A percentile compares a stretch with the other conserved stretches of the same genome.
Conservation (phyloP, 306 rosid species). For the Rosa rugosa region DNA sequence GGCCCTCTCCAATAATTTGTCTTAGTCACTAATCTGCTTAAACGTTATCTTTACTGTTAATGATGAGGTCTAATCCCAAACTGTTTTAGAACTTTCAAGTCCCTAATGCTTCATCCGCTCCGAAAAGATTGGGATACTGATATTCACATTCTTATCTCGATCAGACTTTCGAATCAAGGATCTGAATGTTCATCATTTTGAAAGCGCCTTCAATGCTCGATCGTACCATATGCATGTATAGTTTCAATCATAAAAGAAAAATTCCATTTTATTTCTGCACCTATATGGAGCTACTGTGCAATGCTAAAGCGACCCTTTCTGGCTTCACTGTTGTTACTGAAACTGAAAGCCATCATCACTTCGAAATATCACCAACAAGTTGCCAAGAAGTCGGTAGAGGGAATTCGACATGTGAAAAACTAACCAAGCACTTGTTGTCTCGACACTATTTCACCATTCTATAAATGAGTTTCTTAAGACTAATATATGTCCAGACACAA, state of each 20-base stretch:
- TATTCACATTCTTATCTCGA: background rate
- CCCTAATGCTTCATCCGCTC: background rate
- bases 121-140: background rate
- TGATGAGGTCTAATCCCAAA: background rate
- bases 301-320: slow-evolving; percentile 6
- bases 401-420: slow-evolving; percentile 5
- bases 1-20: background rate
- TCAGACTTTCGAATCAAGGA: background rate
- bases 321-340: background rate
- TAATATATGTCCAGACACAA: background rate
- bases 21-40: background rate
- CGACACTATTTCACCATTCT: slow-evolving; percentile 5
- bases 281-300: slow-evolving; percentile 5
- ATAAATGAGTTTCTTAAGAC: slow-evolving; percentile 1
- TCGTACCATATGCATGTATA: background rate
- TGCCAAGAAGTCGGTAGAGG: slow-evolving; percentile 7
- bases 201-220: background rate
- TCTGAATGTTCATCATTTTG: background rate
- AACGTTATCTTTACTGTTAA: background rate
- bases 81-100: background rate
- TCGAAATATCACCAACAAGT: background rate
- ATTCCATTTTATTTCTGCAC: background rate
- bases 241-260: background rate
- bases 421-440: background rate
- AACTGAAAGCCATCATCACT: background rate